Conservation (phyloP, 192 early-diverging fungal genomes). For the Coemansia aciculifera region DNA sequence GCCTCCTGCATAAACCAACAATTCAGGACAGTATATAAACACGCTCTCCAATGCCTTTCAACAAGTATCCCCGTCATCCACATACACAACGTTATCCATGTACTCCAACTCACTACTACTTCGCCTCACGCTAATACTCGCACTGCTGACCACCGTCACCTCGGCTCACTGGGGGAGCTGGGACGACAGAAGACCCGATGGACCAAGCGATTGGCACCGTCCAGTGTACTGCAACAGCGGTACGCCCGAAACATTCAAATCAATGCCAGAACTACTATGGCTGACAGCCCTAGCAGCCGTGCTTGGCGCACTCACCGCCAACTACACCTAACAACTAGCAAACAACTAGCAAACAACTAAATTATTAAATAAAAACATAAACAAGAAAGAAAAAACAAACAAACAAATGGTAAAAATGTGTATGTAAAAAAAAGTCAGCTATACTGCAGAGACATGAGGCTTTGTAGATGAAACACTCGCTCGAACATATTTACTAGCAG, state of each 20-base stretch:
- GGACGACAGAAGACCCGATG: neutral
- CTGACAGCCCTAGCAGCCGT: neutral
- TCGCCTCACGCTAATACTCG: neutral
- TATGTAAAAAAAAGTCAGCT: neutral
- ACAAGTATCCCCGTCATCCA: neutral
- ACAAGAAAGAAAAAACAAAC: neutral
- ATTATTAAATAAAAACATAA: neutral
- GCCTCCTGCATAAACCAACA: neutral
- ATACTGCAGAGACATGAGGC: conserved; percentile 27
- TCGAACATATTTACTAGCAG: conserved; percentile 39
- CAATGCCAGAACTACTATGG: neutral
- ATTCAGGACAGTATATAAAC: neutral
- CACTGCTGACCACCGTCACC: neutral
- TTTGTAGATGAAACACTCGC: conserved; percentile 24
- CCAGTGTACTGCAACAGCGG: neutral
- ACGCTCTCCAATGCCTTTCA: neutral
- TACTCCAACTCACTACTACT: neutral
- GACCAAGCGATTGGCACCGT: neutral
- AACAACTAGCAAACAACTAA: neutral
- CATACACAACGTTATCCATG: neutral
- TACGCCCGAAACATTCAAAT: neutral
- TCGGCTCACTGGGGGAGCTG: neutral
- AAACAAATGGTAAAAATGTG: neutral
- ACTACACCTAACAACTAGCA: neutral
- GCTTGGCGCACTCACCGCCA: neutral